phyloP scores from a whole-genome alignment of 257 asterid genomes.

The Jasminum sambac region DNA sequence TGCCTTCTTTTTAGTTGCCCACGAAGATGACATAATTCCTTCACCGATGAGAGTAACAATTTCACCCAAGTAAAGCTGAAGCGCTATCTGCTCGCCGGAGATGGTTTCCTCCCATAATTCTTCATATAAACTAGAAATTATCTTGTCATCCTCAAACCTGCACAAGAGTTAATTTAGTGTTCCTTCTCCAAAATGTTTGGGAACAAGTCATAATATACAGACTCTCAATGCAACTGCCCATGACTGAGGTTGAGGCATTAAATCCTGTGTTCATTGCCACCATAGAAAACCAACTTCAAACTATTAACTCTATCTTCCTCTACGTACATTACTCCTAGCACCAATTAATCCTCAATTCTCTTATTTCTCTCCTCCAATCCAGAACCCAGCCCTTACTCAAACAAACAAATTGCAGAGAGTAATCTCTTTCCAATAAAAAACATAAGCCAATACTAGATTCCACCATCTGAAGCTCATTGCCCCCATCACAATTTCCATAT shows the following conservation, averaged over 20 bases:
- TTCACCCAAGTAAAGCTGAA: constrained; percentile 84
- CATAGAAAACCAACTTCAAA: not conserved
- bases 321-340: not conserved
- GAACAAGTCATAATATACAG: not conserved
- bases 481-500: not conserved
- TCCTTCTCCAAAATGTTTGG: not conserved
- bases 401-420: not conserved
- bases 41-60: constrained; percentile 72
- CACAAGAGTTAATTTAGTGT: constrained; percentile 18
- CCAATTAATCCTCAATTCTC: not conserved
- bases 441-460: not conserved
- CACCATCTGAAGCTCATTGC: too few relatives aligned
- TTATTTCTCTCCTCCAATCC: not conserved
- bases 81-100: constrained; percentile 88
- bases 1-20: constrained; percentile 95
- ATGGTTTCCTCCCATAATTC: constrained; percentile 98
- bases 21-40: constrained; percentile 78
- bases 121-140: constrained; percentile 71
- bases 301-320: not conserved
- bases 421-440: not conserved
- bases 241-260: not conserved
- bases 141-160: constrained; percentile 96
- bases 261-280: not conserved
- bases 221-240: not conserved
- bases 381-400: not conserved